Evolutionary conservation across 768 basidiomycete genomes (phyloP), one percentile per base, ranked within the genome.

Genomic region (Leccinellum rugosiceps): DNA sequence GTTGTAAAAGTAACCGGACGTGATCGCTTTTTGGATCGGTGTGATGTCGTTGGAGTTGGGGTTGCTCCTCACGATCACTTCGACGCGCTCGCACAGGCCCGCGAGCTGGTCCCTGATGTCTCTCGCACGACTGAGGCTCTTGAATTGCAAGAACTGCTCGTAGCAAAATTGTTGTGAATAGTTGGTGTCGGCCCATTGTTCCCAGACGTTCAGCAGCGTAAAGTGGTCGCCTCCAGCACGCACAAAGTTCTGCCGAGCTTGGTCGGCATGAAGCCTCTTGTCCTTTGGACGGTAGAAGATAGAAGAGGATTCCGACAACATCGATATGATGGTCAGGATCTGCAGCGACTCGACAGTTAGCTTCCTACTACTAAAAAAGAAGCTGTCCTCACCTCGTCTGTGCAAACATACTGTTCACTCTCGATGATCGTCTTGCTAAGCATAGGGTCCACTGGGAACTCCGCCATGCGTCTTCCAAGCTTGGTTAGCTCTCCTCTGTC

Each of bases 381-480:
- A 51, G 3, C 49, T 23, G 13, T n/a, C 3, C 82, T 61, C 68
- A 93, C 94, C 82, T 98, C 97, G 67, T 99, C 96, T 4, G 96
- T 98, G 72, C 96, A 98, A 13, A 81, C 78, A 72, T 93, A 98
- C 56, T 89, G 83, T 71, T 98, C 97, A 68, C 94, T 97, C 46
- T 92, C 89, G 59, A 99, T 94, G 70, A 99, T 96, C 6, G 89
- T 87, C 73, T 98, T 98, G 23, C 91, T 93, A 64, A 99, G 75
- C 90, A 97, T 97, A 7, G 97, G 97, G 67, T 99, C 97, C 19
- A 98, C 94, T 10, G 94, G 97, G 75, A 99, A 98, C 71, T 99
- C 97, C 1, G 96, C 95, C 97, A 99, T 98, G 53, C 95, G 77
- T 57, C 97, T 81, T 2, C 97, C 97, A 34, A 98, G 82, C 67